Conservation (phyloP, 129 eudicot genomes). For the Flaveria robusta region DNA sequence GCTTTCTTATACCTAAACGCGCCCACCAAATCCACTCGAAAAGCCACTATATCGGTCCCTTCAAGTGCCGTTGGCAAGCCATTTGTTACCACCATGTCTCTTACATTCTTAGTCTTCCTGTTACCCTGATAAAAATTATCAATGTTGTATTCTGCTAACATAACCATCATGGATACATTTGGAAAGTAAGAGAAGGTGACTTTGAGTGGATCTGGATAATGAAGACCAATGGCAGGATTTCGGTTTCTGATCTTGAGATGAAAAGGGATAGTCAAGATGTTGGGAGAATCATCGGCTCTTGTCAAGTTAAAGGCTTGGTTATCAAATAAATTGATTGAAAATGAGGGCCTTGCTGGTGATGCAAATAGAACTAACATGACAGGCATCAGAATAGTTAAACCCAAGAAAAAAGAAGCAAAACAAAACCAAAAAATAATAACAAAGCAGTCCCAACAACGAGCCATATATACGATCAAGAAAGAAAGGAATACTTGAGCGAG, state of each 20-base stretch:
- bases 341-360: constrained; percentile 13
- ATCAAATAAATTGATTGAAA: constrained; percentile 30
- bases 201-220: constrained; percentile 30
- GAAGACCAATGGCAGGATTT: constrained; percentile 29
- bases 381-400: constrained; percentile 15
- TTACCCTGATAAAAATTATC: constrained; percentile 37
- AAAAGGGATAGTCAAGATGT: constrained; percentile 20
- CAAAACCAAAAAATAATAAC: neutral
- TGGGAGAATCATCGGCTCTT: neutral
- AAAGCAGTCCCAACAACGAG: neutral
- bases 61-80: constrained; percentile 16
- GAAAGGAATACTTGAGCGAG: too few relatives aligned
- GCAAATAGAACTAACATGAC: constrained; percentile 4
- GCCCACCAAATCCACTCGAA: constrained; percentile 35
- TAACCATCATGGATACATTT: constrained; percentile 31
- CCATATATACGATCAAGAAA: constrained; percentile 10
- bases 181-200: constrained; percentile 38
- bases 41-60: constrained; percentile 28
- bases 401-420: neutral
- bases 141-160: constrained; percentile 19
- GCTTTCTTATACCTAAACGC: constrained; percentile 23
- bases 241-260: constrained; percentile 25
- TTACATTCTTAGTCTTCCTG: constrained; percentile 31
- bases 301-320: constrained; percentile 25
- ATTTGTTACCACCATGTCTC: constrained; percentile 27